Percentiles rank a stretch among this genome's conserved stretches.
These are phyloP conservation scores for Baeospora myosura DNA, from an alignment of 1,284 basidiomycete species.

Conservation along the genomic window DNA sequence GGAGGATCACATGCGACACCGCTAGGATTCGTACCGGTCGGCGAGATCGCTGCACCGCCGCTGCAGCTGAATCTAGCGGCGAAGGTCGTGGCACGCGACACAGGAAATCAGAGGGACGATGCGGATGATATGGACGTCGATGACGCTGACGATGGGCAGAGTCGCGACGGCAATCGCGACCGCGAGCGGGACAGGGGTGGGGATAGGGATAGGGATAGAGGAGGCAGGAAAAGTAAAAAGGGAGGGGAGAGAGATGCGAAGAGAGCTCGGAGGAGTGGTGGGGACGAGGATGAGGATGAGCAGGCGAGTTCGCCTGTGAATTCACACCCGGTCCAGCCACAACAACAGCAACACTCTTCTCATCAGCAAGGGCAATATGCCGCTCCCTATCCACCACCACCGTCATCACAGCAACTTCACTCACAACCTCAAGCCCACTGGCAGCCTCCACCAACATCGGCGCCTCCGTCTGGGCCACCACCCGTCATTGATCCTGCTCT, in stretches of 20 bases:
- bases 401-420: slow-evolving; percentile 9
- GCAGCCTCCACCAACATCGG: slow-evolving; percentile 23
- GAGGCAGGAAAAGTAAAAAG: too few relatives aligned
- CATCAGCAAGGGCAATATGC: neutral
- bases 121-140: neutral
- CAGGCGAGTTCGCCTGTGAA: too few relatives aligned
- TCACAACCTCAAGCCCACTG: slow-evolving; percentile 1
- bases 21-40: neutral
- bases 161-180: neutral
- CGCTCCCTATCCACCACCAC: slow-evolving; percentile 7
- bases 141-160: neutral
- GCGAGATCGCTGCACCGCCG: neutral
- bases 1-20: neutral
- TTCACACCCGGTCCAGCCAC: too few relatives aligned
- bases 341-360: too few relatives aligned
- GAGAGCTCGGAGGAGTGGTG: too few relatives aligned
- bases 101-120: neutral
- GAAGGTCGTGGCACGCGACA: neutral
- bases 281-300: too few relatives aligned
- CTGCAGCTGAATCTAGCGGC: neutral
- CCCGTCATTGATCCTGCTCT: neutral
- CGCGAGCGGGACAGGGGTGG: neutral
- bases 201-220: too few relatives aligned
- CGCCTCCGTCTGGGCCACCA: slow-evolving; percentile 16
- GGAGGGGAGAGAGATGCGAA: too few relatives aligned